Conservation (phyloP, 2,329 filamentous ascomycete species). For the Fusarium sp. region DNA sequence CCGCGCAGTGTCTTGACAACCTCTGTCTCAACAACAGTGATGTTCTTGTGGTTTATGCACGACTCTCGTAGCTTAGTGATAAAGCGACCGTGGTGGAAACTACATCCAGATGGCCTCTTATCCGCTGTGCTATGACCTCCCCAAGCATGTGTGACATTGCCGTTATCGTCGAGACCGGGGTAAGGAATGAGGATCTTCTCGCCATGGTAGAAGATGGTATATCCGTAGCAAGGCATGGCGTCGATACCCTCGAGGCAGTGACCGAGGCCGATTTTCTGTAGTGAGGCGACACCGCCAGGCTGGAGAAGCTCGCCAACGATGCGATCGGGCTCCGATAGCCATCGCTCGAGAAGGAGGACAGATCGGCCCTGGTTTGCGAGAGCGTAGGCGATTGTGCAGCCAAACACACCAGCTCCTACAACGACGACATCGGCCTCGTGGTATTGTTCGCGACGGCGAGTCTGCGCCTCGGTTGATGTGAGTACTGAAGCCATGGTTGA, state of each 20-base stretch:
- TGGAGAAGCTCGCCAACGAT: conserved; percentile 97
- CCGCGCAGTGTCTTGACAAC: conserved; percentile 81
- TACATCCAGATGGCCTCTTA: conserved; percentile 73
- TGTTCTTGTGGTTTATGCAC: conserved; percentile 81
- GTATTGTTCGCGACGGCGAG: conserved; percentile 64
- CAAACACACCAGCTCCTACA: conserved; percentile 90
- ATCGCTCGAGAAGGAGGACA: conserved; percentile 89
- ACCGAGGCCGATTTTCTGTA: conserved; percentile 82
- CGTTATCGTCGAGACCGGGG: conserved; percentile 69
- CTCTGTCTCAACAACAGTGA: conserved; percentile 91
- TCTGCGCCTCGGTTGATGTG: conserved; percentile 55
- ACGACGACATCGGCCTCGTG: conserved; percentile 87
- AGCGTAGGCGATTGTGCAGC: conserved; percentile 86
- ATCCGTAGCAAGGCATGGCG: conserved; percentile 83
- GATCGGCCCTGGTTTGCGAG: conserved; percentile 90
- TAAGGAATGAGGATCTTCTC: conserved; percentile 82
- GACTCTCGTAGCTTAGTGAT: conserved; percentile 83
- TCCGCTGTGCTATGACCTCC: conserved; percentile 51
- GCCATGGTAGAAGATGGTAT: conserved; percentile 87
- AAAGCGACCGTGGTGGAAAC: conserved; percentile 96
- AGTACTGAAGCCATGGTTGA: conserved; percentile 51
- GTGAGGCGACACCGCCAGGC: conserved; percentile 86
- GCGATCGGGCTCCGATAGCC: conserved; percentile 90
- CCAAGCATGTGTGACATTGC: conserved; percentile 56
- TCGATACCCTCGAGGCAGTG: conserved; percentile 92